A percentile compares a stretch with the other conserved stretches of the same genome.
Conservation (phyloP, 345 rosid genomes). For the Arabis hirsuta region DNA sequence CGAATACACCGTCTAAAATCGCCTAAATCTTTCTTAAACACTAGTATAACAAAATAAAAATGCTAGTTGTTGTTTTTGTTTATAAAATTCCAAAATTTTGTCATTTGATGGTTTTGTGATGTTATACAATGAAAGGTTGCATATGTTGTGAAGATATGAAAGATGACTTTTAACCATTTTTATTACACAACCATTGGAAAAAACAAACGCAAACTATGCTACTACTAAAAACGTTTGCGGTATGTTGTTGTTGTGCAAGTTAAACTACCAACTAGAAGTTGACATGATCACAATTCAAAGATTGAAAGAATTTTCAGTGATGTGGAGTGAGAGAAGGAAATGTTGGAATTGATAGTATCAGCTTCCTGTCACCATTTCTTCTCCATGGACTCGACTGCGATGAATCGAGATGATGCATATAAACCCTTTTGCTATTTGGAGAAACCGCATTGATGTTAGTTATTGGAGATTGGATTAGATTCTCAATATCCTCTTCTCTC, state of each 20-base stretch:
- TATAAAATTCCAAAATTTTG: too few relatives aligned
- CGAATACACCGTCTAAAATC: too few relatives aligned
- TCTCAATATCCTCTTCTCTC: slow-evolving; percentile 50
- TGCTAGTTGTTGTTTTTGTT: too few relatives aligned
- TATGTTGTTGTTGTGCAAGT: slow-evolving; percentile 11
- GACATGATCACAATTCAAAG: slow-evolving; percentile 19
- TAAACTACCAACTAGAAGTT: slow-evolving; percentile 35
- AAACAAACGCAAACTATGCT: not conserved
- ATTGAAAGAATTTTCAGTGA: slow-evolving; percentile 35
- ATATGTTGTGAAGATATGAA: not conserved
- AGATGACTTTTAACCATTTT: not conserved
- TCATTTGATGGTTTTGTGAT: not conserved
- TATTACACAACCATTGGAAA: not conserved
- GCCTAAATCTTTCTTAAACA: too few relatives aligned
- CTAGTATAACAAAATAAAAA: too few relatives aligned
- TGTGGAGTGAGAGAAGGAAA: slow-evolving; percentile 84
- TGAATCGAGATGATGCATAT: slow-evolving; percentile 58
- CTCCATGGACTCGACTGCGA: slow-evolving; percentile 60
- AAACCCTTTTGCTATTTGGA: slow-evolving; percentile 90
- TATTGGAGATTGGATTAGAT: slow-evolving; percentile 46
- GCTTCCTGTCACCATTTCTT: slow-evolving; percentile 66
- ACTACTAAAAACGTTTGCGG: slow-evolving; percentile 2
- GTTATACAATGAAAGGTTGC: not conserved
- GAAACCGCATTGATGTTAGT: slow-evolving; percentile 54
- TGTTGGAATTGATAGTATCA: slow-evolving; percentile 75